Evolutionary conservation across 306 rosid species (phyloP).

Genomic region (Heteromeles arbutifolia): DNA sequence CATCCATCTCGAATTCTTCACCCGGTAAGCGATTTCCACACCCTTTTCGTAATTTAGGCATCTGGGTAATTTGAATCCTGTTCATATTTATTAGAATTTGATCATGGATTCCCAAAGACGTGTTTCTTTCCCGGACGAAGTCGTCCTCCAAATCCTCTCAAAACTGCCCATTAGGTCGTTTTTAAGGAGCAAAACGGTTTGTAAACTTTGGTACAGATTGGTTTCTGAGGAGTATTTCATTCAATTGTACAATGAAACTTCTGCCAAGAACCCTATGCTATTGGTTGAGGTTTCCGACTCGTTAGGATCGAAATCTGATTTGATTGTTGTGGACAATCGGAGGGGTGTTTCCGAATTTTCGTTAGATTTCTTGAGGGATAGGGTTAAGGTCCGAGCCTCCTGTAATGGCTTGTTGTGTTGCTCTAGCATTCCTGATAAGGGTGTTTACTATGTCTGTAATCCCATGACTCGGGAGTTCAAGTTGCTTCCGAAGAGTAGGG

Average conservation of each 20-base stretch:
- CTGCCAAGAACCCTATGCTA: constrained; percentile 59
- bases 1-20: constrained; percentile 14
- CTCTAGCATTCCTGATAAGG: constrained; percentile 80
- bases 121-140: constrained; percentile 69
- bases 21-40: constrained; percentile 41
- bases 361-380: constrained; percentile 58
- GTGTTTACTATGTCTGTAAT: constrained; percentile 72
- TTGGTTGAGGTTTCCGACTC: constrained; percentile 65
- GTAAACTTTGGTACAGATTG: constrained; percentile 63
- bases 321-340: constrained; percentile 66
- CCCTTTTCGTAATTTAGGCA: constrained; percentile 10
- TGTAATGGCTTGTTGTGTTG: constrained; percentile 82
- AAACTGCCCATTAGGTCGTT: constrained; percentile 69
- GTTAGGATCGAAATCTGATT: constrained; percentile 46
- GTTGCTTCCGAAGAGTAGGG: constrained; percentile 82
- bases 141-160: constrained; percentile 68
- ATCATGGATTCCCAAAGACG: constrained; percentile 41
- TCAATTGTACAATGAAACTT: constrained; percentile 51
- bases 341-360: constrained; percentile 69
- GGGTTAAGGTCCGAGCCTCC: constrained; percentile 74
- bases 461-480: constrained; percentile 70
- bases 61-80: constrained; percentile 8
- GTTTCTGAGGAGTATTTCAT: constrained; percentile 52
- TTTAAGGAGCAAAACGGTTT: constrained; percentile 53
- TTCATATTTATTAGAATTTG: constrained; percentile 2